Base-by-base conservation (phyloP, 768 basidiomycete species). In the Harrya chromipes region DNA sequence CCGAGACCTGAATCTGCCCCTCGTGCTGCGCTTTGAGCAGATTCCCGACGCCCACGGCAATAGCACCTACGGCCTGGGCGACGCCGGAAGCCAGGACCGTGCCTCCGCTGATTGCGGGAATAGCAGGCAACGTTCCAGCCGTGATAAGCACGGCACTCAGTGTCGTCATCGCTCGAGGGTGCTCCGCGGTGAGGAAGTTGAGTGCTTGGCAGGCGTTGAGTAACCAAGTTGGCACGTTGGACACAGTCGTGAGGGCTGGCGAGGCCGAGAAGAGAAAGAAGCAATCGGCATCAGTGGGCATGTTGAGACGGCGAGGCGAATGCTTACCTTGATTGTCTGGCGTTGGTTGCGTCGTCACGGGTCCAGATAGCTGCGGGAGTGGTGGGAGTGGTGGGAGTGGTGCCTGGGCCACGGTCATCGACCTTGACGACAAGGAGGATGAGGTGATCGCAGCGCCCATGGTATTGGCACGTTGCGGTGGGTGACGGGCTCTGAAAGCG, bases 121-220 rank as follows among this genome's bases (percentile, higher is more conserved):
- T 78, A 0, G 85, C 70, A 1, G 87, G 87, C 37, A 90, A 73
- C 27, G 84, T 82, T 31, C 87, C 88, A 27, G 84, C 84, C 3
- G 87, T 87, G 62, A 90, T 86, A 51, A 90, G 78, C 45, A 90
- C 81, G 7, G 87, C 87, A 54, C 85, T 85, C 45, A 89, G 65
- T 29, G 86, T 78, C 53, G 79, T 83, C 84, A 88, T 82, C 6
- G 74, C 79, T 62, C 84, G 84, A 10, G 88, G 88, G 57, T 90
- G 87, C 57, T 90, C 88, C 52, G 74, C 77, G 10, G 81, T 80
- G 46, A 90, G 79, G 69, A 77, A 85, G 46, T 88, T 85, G 52
- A 90, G 75, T 10, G 88, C 87, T 41, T 75, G 81, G 57, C 83
- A 83, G 1, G 88, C 87, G 58, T 88, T 89, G 48, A 90, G 62